These are phyloP conservation scores for Pouteria glomerata DNA, from an alignment of 148 eudicot species.

Conservation along the genomic window DNA sequence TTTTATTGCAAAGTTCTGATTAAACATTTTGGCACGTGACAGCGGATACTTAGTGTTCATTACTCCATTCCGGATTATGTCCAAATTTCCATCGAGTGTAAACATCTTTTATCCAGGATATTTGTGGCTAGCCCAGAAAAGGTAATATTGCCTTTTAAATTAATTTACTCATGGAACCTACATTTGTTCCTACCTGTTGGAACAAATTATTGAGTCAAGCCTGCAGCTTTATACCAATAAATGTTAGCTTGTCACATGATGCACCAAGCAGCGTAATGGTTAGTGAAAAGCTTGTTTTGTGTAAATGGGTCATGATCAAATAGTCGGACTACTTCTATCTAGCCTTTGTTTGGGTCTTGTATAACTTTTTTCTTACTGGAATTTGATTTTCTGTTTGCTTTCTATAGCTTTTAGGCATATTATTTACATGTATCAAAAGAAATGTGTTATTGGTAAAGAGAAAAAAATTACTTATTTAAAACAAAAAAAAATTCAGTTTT, in stretches of 20 bases:
- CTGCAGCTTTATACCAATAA: not conserved
- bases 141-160: conserved; percentile 27
- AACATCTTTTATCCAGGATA: conserved; percentile 65
- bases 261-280: not conserved
- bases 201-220: not conserved
- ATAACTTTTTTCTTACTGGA: no score
- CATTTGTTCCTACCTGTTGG: not conserved
- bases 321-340: no score
- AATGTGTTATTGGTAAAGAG: no score
- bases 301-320: not conserved
- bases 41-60: conserved; percentile 63
- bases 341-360: no score
- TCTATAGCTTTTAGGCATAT: no score
- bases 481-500: no score
- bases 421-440: no score
- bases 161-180: not conserved
- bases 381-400: no score
- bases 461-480: no score
- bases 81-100: conserved; percentile 58
- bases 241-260: not conserved
- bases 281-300: not conserved
- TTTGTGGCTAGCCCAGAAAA: conserved; percentile 71
- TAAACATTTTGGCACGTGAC: conserved; percentile 18
- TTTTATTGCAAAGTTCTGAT: not conserved
- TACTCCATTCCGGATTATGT: conserved; percentile 60